Percentiles rank a stretch among this genome's conserved stretches.
Conservation (phyloP, 306 rosid species). For the Begonia loranthoides region DNA sequence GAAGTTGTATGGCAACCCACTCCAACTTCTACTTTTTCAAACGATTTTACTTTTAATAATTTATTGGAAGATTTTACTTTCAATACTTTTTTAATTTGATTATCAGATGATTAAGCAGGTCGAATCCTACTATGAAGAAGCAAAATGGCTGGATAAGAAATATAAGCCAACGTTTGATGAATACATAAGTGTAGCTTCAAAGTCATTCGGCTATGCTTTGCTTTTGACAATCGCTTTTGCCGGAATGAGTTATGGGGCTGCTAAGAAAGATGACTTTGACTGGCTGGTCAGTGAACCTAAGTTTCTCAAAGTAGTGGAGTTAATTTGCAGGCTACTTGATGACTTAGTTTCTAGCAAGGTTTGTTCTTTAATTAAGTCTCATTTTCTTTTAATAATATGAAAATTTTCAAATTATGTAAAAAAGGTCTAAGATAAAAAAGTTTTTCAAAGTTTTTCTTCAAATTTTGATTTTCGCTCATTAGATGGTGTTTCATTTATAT, state of each 20-base stretch:
- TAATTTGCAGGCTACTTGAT: slow-evolving; percentile 2
- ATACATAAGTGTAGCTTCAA: slow-evolving; percentile 1
- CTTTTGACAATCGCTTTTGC: neutral
- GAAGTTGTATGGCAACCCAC: neutral
- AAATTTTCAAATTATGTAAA: too few relatives aligned
- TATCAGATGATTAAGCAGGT: slow-evolving; percentile 4
- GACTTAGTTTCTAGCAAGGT: neutral
- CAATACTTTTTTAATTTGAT: neutral
- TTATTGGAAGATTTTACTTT: neutral
- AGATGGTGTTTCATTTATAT: too few relatives aligned
- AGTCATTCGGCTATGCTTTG: neutral
- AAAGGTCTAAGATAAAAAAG: too few relatives aligned
- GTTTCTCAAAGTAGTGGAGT: neutral
- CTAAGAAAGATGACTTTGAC: slow-evolving; percentile 1
- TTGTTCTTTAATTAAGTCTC: too few relatives aligned
- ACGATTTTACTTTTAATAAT: neutral
- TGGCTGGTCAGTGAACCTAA: slow-evolving; percentile 6
- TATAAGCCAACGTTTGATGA: slow-evolving; percentile 18
- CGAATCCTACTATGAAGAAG: slow-evolving; percentile 9
- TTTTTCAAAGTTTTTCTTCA: too few relatives aligned
- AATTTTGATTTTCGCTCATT: too few relatives aligned
- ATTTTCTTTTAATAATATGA: neutral
- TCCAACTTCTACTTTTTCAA: neutral
- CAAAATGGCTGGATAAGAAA: slow-evolving; percentile 13
- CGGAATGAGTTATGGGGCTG: slow-evolving; percentile 9